Percentiles rank a stretch among this genome's conserved stretches.
Conservation (phyloP, 2,329 filamentous ascomycete genomes). For the Trichoderma semiorbis region DNA sequence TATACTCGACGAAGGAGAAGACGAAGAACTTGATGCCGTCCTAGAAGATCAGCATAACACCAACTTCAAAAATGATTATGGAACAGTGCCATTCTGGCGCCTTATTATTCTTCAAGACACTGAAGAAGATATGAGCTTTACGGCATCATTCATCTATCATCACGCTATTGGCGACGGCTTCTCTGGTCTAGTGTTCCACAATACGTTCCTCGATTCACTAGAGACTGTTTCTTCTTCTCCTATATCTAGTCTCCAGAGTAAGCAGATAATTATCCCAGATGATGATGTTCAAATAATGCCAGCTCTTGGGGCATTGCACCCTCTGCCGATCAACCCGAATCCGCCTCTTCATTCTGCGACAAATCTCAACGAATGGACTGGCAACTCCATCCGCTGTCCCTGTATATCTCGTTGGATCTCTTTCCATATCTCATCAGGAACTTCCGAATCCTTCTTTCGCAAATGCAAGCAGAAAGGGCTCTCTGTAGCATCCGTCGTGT, state of each 20-base stretch:
- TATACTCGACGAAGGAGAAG: not conserved
- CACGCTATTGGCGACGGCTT: conserved; percentile 46
- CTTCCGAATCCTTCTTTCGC: not conserved
- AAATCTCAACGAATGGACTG: not conserved
- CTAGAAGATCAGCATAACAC: not conserved
- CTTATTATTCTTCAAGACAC: conserved; percentile 25
- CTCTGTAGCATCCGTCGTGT: not conserved
- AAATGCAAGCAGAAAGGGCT: not conserved
- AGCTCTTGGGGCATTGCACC: not conserved
- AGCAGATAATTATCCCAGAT: not conserved
- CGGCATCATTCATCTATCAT: conserved; percentile 44
- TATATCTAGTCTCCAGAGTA: not conserved
- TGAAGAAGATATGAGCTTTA: conserved; percentile 32
- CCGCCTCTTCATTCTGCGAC: not conserved
- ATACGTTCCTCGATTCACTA: conserved; percentile 38
- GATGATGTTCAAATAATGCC: not conserved
- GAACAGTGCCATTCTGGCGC: not conserved
- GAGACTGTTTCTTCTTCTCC: conserved; percentile 5
- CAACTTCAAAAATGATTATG: not conserved
- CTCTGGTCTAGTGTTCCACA: conserved; percentile 44
- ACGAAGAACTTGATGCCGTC: not conserved
- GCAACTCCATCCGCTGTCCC: not conserved
- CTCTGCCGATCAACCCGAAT: not conserved
- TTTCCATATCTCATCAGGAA: not conserved
- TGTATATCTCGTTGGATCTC: not conserved